Evolutionary conservation across 2,329 filamentous ascomycete genomes (phyloP), one percentile per base, ranked within the genome.

Genomic region (Polychaeton citri): DNA sequence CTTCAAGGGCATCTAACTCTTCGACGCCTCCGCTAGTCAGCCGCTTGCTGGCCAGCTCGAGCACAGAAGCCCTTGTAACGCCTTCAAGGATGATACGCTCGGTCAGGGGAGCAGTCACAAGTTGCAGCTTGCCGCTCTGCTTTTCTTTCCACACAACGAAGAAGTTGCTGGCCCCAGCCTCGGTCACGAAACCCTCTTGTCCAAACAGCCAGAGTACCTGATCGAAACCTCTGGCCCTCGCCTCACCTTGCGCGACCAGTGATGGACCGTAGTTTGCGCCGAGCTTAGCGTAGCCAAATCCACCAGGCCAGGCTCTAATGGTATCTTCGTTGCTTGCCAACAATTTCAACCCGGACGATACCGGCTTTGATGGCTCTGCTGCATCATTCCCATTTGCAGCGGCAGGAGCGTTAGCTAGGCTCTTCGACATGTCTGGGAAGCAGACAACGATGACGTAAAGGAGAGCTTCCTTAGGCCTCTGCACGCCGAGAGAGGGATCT

Each of bases 131-230:
- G 6, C 72, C 76, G 43, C 3, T 38, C 47, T 78, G 71, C 54
- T 68, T 72, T 32, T 69, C 72, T 53, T 68, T 71, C 82, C 81
- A 86, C 9, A 94, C 66, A 6, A 93, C 68, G 53, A 95, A 93
- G 64, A 94, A 94, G 63, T 95, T 95, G 52, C 76, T 83, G 9
- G 85, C 87, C 4, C 87, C 87, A 2, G 87, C 87, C 65, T 95
- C 87, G 2, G 87, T 95, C 44, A 92, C 86, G 54, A 75, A 74
- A 35, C 73, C 74, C 47, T 88, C 70, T 28, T 73, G 60, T 1
- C 85, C 85, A 52, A 93, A 90, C 34, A 95, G 70, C 87, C 87
- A 95, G n/a, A 95, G 71, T 38, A 95, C 80, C 68, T 95, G 88
- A 53, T 88, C 74, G 61, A 76, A 95, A 0, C 88, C 87, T 28